Evolutionary conservation across 2,329 filamentous ascomycete genomes (phyloP).

Genomic region (Colletotrichum tanaceti): DNA sequence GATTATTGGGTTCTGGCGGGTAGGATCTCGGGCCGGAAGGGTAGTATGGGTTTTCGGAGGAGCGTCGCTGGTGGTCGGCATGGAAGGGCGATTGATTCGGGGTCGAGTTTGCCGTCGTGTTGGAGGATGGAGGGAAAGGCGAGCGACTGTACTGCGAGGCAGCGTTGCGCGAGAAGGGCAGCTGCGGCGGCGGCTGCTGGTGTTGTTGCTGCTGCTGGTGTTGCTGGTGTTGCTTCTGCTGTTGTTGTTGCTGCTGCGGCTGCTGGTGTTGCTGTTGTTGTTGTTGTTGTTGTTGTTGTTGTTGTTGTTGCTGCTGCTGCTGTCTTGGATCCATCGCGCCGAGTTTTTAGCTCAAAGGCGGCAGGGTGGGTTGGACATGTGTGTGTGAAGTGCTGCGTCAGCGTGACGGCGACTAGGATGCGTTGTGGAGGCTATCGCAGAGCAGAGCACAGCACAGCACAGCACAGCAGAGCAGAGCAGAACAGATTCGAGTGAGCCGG

Average conservation of each 20-base stretch:
- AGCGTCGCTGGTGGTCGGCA: constrained; percentile 51
- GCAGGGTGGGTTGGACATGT: constrained; percentile 33
- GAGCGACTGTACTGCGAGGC: constrained; percentile 48
- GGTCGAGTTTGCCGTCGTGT: constrained; percentile 26
- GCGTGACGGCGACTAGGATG: constrained; percentile 21
- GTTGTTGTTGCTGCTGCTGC: constrained; percentile 24
- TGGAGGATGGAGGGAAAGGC: constrained; percentile 42
- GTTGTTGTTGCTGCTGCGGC: too few species aligned
- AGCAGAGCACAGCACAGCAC: constrained; percentile 19
- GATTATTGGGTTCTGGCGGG: constrained; percentile 46
- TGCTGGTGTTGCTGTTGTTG: too few species aligned
- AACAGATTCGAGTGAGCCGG: constrained; percentile 8
- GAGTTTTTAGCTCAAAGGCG: constrained; percentile 51
- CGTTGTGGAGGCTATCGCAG: constrained; percentile 30
- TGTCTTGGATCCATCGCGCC: constrained; percentile 51
- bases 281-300: too few species aligned
- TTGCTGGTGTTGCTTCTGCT: too few species aligned
- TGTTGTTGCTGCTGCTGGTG: too few species aligned
- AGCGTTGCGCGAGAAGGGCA: constrained; percentile 46
- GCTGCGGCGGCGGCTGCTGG: constrained; percentile 43
- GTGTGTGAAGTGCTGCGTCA: constrained; percentile 31
- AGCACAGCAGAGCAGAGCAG: constrained; percentile 20
- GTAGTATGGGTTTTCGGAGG: constrained; percentile 59
- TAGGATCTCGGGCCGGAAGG: constrained; percentile 51
- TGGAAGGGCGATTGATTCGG: constrained; percentile 43